Base-by-base conservation (phyloP, 352 stramenopile genomes). In the Blastocystis sp. region DNA sequence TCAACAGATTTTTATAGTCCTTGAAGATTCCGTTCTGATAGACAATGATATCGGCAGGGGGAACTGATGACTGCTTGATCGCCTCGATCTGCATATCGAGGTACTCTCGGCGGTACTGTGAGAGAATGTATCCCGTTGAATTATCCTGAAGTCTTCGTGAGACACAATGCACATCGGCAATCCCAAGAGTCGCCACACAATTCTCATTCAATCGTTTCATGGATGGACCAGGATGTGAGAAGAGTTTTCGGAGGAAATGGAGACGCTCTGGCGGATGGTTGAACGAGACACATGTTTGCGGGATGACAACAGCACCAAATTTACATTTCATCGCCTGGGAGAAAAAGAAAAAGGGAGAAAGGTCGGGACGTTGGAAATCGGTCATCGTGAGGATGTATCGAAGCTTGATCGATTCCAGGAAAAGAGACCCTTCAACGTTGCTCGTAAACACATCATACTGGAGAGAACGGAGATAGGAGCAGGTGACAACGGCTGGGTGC, bases 101-200 rank as follows among this genome's bases (percentile, higher is more conserved):
- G 36, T 81, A 81, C 24, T 64, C 32, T 7, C 69, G 69, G 29
- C 63, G 61, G 32, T 65, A 81, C 53, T 81, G 69, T 29, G 69
- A 81, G 1, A 81, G 46, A 32, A 81, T 4, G 7, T 63, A 32
- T 40, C 69, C 56, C 21, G 44, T 32, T 24, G 4, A 32, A 9
- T 46, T n/a, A 9, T 51, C 42, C 27, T 46, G 63, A 48, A 18
- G 4, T 48, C 63, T 14, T 1, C 16, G 0, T 11, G 3, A 34
- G 7, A 18, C 24, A 46, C 63, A 75, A 0, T 34, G n/a, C 14
- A 75, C 63, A 46, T 54, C 29, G 4, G 44, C 14, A 4, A 75
- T 34, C 3, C 63, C 63, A 2, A 75, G 42, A 24, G 36, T 29
- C 3, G 21, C 16, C 21, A 27, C 29, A 46, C 63, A 75, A n/a